Conservation (phyloP, 108 stramenopile species). For the Aurantiochytrium sp. region DNA sequence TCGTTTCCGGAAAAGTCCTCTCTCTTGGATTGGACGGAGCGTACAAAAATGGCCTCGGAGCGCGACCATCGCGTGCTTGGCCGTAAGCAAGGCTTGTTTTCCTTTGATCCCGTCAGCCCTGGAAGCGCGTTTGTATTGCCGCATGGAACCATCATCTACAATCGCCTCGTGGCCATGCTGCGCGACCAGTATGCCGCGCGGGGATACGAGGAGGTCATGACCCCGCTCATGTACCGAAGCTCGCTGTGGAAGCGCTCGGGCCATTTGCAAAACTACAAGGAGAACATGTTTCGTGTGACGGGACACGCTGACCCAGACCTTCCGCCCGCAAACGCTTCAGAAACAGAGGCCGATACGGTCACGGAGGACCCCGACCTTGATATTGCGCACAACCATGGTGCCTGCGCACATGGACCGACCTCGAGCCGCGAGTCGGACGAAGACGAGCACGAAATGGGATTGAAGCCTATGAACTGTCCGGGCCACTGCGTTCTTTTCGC, state of each 20-base stretch:
- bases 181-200: conserved; percentile 63
- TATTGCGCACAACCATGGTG: neutral
- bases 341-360: neutral
- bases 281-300: conserved; percentile 76
- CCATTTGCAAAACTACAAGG: conserved; percentile 89
- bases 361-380: neutral
- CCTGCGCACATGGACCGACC: neutral
- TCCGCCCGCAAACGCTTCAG: neutral
- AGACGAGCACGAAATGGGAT: neutral
- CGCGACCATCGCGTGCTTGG: conserved; percentile 93
- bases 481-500: conserved; percentile 81
- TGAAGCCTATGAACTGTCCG: conserved; percentile 99
- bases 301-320: neutral
- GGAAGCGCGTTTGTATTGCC: conserved; percentile 84
- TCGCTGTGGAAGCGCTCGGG: conserved; percentile 96
- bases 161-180: conserved; percentile 88
- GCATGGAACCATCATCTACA: conserved; percentile 79
- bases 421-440: neutral
- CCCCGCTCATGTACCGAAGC: conserved; percentile 94
- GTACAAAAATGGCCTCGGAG: conserved; percentile 87
- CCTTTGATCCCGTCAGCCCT: conserved; percentile 84
- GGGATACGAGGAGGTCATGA: conserved; percentile 88
- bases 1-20: conserved; percentile 91
- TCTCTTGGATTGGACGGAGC: conserved; percentile 67
- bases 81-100: conserved; percentile 86